phyloP scores from a whole-genome alignment of 164 flowering plant species.

The Tetrastigma voinierianum region DNA sequence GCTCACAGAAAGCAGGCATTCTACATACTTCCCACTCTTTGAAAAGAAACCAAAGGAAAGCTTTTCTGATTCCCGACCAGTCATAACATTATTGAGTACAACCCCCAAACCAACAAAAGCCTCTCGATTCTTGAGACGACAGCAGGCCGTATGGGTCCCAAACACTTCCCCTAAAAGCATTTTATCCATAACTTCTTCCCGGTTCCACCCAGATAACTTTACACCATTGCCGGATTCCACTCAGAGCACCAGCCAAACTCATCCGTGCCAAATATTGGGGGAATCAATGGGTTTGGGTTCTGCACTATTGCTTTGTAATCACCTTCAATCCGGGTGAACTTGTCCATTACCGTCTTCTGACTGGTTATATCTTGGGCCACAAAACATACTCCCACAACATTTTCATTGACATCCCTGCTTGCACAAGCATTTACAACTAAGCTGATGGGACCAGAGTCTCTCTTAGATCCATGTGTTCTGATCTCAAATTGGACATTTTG shows the following conservation, averaged over 20 bases:
- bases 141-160: conserved; percentile 67
- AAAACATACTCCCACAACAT: conserved; percentile 88
- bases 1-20: conserved; percentile 79
- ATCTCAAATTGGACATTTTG: conserved; percentile 78
- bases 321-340: conserved; percentile 94
- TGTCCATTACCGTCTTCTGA: conserved; percentile 90
- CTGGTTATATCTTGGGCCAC: conserved; percentile 89
- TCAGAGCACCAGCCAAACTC: conserved; percentile 98
- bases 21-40: conserved; percentile 69
- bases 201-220: conserved; percentile 67
- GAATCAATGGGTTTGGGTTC: conserved; percentile 83
- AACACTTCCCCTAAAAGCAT: conserved; percentile 94
- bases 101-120: conserved; percentile 77
- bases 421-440: conserved; percentile 95
- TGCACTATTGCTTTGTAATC: conserved; percentile 91
- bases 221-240: conserved; percentile 90
- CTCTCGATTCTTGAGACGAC: conserved; percentile 85
- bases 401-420: conserved; percentile 70
- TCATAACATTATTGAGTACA: conserved; percentile 74
- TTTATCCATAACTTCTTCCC: conserved; percentile 77
- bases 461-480: conserved; percentile 56
- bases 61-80: conserved; percentile 75
- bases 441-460: conserved; percentile 60
- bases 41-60: conserved; percentile 73
- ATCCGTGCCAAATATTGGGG: conserved; percentile 92